Evolutionary conservation across 768 basidiomycete genomes (phyloP), one percentile per base, ranked within the genome.

Genomic region (Amanita molliuscula): DNA sequence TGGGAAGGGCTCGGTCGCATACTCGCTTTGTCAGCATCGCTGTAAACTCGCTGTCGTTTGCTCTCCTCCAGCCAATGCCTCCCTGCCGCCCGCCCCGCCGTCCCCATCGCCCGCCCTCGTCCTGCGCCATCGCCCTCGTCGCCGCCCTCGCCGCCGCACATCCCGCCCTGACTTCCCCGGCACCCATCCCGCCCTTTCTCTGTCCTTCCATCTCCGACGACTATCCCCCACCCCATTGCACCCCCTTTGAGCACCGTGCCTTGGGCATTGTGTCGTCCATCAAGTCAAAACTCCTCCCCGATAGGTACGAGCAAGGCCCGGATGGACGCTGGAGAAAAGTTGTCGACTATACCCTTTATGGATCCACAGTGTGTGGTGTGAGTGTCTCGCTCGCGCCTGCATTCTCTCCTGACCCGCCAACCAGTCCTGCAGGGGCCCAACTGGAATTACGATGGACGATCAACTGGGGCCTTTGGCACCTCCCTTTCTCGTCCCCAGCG

Each of bases 291-390:
- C 59, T 59, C 48, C 50, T 86, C n/a, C 78, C 84, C 23, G 73
- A 76, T 58, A 78, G 66, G 58, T 87, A 72, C 60, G 63, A 67
- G 34, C 59, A 69, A 55, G 77, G 67, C n/a, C 33, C 62, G 9
- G 80, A 83, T 66, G 77, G 75, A 3, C 56, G 67, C 48, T 86
- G 83, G 83, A 71, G 74, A 37, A 77, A 71, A 60, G 68, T 75
- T 2, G 65, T 68, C 7, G 56, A 60, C 23, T 87, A 81, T 66
- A 76, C 79, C 10, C 64, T 86, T 34, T 85, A 81, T 56, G 85
- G 86, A n/a, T 81, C 79, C n/a, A 77, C 80, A 11, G 68, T 82
- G 34, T 76, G 82, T 59, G 53, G 66, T n/a, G 78, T 78, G 57
- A 67, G 79, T 38, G 36, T 53, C 21, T 44, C 11, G 31, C 53